Evolutionary conservation across 78 protist genomes (phyloP).

Genomic region (Dictyostelium firmibasis): DNA sequence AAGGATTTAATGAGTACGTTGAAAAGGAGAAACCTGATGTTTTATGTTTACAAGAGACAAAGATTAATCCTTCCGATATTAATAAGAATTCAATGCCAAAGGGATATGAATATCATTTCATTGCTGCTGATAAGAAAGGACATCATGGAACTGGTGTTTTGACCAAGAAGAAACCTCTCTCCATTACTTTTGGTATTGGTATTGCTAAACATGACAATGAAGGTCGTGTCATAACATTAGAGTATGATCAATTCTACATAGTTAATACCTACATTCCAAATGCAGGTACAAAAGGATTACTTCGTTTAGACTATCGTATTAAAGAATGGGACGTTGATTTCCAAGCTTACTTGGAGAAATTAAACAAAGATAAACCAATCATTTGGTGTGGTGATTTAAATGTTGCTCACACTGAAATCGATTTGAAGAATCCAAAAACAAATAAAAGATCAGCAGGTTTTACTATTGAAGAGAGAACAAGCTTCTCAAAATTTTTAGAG

Average conservation of each 20-base stretch:
- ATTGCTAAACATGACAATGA: slow-evolving; percentile 71
- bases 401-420: slow-evolving; percentile 83
- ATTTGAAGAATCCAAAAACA: slow-evolving; percentile 79
- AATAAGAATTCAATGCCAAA: neutral
- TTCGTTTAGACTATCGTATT: slow-evolving; percentile 50
- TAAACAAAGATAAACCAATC: slow-evolving; percentile 75
- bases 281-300: slow-evolving; percentile 46
- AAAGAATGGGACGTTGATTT: slow-evolving; percentile 86
- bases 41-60: slow-evolving; percentile 86
- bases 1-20: slow-evolving; percentile 69
- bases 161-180: slow-evolving; percentile 58
- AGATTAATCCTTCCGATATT: slow-evolving; percentile 37
- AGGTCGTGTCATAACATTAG: slow-evolving; percentile 82
- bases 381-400: slow-evolving; percentile 89
- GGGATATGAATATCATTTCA: slow-evolving; percentile 53
- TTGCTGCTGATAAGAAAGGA: slow-evolving; percentile 12
- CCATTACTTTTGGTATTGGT: slow-evolving; percentile 69
- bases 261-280: slow-evolving; percentile 84
- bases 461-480: slow-evolving; percentile 81
- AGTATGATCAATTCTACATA: slow-evolving; percentile 74
- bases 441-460: slow-evolving; percentile 83
- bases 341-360: slow-evolving; percentile 24
- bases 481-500: slow-evolving; percentile 56
- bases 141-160: slow-evolving; percentile 52
- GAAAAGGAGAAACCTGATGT: slow-evolving; percentile 80